Evolutionary conservation across 768 basidiomycete genomes (phyloP), one percentile per base, ranked within the genome.

Genomic region (Omphalotus guepiniiformis): DNA sequence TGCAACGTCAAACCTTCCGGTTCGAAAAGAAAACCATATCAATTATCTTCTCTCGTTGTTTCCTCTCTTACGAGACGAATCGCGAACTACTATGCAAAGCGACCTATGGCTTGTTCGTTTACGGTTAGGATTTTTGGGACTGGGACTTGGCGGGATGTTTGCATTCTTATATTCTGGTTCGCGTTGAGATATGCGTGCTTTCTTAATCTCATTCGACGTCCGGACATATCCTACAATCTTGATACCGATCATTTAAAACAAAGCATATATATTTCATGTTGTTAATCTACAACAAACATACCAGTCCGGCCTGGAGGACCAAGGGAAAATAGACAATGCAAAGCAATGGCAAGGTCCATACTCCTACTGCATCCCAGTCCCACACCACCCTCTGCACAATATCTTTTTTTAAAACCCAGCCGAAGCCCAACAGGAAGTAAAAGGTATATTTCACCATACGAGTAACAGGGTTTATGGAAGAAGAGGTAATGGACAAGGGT

Each of bases 281-380:
- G n/a, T n/a, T n/a, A 9, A 32, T 9, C 37, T 47, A 47, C 43
- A 74, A 57, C 18, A 79, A 58, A 55, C 75, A 74, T 34, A 82
- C 77, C 40, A 87, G 66, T 30, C 74, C 79, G 13, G 81, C 83
- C 63, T 92, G 89, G 53, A 89, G 62, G 39, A 85, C 72, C 21
- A 92, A 68, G 6, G 91, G 89, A 8, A 74, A 69, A 54, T 89
- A 92, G 15, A 92, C 77, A n/a, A 86, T 66, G 60, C 87, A 91
- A 29, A 87, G 68, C 53, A 92, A 84, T 2, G 90, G 90, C 18
- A 83, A 78, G 57, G 89, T 86, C 91, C 90, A 94, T 22, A 83
- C 82, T 1, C 82, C 79, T 8, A 92, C 63, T 21, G 90, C 68
- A 50, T 90, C 74, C 89, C 89, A 93, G 51, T 90, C 73, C 80